Conservation (phyloP, 2,329 filamentous ascomycete genomes). For the Ophioceras dolichostomum region DNA sequence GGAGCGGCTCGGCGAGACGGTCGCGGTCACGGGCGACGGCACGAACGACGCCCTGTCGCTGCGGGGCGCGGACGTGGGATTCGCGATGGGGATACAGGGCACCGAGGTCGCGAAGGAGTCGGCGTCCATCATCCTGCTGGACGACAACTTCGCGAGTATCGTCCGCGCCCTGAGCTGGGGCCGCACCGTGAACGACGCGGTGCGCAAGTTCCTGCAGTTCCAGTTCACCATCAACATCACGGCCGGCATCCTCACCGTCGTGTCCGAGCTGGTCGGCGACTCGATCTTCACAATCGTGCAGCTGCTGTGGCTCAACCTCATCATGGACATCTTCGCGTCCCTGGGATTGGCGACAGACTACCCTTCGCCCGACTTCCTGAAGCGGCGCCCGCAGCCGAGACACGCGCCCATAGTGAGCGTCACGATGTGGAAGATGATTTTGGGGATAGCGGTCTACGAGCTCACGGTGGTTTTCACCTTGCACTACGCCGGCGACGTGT, state of each 20-base stretch:
- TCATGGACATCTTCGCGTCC: conserved; percentile 51
- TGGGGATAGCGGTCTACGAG: conserved; percentile 62
- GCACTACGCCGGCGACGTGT: conserved; percentile 42
- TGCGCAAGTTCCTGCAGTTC: conserved; percentile 51
- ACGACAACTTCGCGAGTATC: conserved; percentile 47
- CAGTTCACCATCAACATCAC: conserved; percentile 53
- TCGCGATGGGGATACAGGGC: conserved; percentile 49
- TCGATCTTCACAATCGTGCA: conserved; percentile 48
- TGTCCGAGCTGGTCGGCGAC: conserved; percentile 41
- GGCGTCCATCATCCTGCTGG: conserved; percentile 47
- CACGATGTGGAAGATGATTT: conserved; percentile 78
- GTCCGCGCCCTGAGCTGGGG: conserved; percentile 53
- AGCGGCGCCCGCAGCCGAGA: conserved; percentile 21
- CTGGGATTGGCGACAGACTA: conserved; percentile 38
- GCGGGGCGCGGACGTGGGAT: conserved; percentile 49
- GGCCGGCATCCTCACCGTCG: conserved; percentile 45
- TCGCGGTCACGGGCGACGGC: conserved; percentile 48
- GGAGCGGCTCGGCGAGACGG: conserved; percentile 12
- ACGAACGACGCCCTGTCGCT: conserved; percentile 50
- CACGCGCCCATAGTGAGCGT: conserved; percentile 39
- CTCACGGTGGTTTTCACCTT: conserved; percentile 51
- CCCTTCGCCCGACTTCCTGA: conserved; percentile 27
- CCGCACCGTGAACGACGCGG: conserved; percentile 48
- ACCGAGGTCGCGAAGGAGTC: conserved; percentile 53
- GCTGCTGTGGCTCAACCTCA: conserved; percentile 50